Percentiles rank a stretch among this genome's conserved stretches.
phyloP scores from a whole-genome alignment of 352 stramenopile genomes.

The Phytophthora quininea region DNA sequence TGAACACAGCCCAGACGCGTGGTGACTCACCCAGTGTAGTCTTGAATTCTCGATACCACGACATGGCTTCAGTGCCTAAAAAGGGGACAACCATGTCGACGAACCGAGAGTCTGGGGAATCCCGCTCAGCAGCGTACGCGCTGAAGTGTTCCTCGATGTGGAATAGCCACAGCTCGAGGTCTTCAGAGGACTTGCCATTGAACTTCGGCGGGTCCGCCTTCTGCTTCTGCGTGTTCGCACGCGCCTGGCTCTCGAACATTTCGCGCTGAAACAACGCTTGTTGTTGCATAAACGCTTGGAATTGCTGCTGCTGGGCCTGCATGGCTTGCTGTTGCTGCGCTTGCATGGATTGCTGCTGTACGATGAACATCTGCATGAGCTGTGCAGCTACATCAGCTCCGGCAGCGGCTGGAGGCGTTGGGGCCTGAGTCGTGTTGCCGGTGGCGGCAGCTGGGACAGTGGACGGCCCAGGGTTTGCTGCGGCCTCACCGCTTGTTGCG shows the following conservation, averaged over 20 bases:
- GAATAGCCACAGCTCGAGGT: conserved; percentile 21
- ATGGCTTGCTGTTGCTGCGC: conserved; percentile 4
- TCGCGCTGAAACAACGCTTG: conserved; percentile 6
- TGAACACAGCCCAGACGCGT: conserved; percentile 9
- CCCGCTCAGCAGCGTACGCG: conserved; percentile 8
- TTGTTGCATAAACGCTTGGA: conserved; percentile 11
- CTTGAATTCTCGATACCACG: conserved; percentile 12
- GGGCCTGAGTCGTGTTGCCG: neutral
- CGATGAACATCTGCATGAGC: conserved; percentile 14
- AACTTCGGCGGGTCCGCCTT: conserved; percentile 21
- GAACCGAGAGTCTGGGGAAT: conserved; percentile 4
- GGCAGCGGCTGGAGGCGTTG: no score
- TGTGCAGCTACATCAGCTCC: neutral
- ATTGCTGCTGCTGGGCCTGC: conserved; percentile 8
- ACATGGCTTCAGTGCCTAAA: conserved; percentile 10
- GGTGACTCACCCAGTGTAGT: conserved; percentile 5
- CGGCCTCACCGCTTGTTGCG: neutral
- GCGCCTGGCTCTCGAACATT: conserved; percentile 11
- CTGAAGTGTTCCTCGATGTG: conserved; percentile 24
- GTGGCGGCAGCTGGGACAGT: neutral
- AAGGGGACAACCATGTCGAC: conserved; percentile 9
- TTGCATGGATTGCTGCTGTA: neutral
- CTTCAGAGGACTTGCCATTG: conserved; percentile 10
- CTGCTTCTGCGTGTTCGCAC: conserved; percentile 7
- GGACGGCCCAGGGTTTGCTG: neutral